A percentile compares a stretch with the other conserved stretches of the same genome.
Evolutionary conservation across 495 filamentous ascomycete species (phyloP).

Genomic region (Penicillium flavigenum): DNA sequence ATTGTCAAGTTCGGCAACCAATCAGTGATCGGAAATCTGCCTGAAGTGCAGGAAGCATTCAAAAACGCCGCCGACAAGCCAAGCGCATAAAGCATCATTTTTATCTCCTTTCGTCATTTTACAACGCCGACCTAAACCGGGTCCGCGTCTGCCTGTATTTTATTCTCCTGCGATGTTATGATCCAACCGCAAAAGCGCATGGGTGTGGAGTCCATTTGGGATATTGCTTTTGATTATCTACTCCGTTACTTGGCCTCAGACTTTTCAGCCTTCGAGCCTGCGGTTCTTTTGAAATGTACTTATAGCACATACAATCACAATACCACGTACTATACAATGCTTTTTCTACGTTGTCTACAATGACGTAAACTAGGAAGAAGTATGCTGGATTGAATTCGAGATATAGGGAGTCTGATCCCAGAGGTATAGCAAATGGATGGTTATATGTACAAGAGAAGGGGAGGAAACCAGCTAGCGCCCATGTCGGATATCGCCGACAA

Average conservation of each 20-base stretch:
- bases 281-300: slow-evolving; percentile 15
- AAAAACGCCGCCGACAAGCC: slow-evolving; percentile 40
- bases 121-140: slow-evolving; percentile 8
- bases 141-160: slow-evolving; percentile 30
- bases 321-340: slow-evolving; percentile 8
- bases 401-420: slow-evolving; percentile 10
- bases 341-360: background rate
- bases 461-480: slow-evolving; percentile 7
- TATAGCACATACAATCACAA: slow-evolving; percentile 15
- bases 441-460: slow-evolving; percentile 29
- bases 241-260: slow-evolving; percentile 8
- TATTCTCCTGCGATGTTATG: slow-evolving; percentile 34
- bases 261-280: slow-evolving; percentile 14
- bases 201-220: slow-evolving; percentile 46
- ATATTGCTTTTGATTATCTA: slow-evolving; percentile 28
- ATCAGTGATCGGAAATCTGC: slow-evolving; percentile 37
- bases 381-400: background rate
- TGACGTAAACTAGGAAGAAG: background rate
- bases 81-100: slow-evolving; percentile 25
- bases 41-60: slow-evolving; percentile 50
- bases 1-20: slow-evolving; percentile 67
- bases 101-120: slow-evolving; percentile 18
- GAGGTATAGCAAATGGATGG: slow-evolving; percentile 26
- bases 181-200: slow-evolving; percentile 48
- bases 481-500: slow-evolving; percentile 7